phyloP scores from a whole-genome alignment of 176 grass and related monocot genomes.

The Canna indica region DNA sequence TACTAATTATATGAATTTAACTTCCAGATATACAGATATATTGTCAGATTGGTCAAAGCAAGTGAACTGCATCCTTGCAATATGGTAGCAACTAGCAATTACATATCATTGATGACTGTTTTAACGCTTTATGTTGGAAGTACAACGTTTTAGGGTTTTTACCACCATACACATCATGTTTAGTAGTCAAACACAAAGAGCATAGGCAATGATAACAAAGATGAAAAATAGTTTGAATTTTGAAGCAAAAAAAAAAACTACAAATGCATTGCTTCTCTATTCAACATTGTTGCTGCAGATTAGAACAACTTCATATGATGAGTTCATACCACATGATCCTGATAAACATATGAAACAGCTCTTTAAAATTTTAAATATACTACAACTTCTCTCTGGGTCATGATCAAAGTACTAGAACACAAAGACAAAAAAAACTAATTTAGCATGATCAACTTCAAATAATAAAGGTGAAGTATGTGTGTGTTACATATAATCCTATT shows the following conservation, averaged over 20 bases:
- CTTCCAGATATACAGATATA: too few species aligned
- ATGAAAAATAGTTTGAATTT: neutral
- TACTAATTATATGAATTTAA: neutral
- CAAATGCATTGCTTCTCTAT: neutral
- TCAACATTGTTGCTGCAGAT: neutral
- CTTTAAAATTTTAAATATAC: neutral
- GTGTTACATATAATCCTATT: neutral
- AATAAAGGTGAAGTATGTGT: neutral
- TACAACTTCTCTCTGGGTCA: neutral
- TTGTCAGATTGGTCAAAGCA: too few species aligned
- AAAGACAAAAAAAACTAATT: neutral
- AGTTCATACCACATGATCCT: neutral
- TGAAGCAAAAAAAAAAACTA: neutral
- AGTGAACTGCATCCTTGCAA: neutral
- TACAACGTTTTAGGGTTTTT: neutral
- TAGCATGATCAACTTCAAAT: neutral
- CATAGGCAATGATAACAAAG: neutral
- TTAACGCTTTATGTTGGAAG: neutral
- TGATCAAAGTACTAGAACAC: neutral
- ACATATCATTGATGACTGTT: neutral
- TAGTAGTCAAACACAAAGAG: neutral
- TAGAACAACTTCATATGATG: neutral
- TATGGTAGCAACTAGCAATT: neutral
- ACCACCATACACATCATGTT: neutral
- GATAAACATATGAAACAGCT: neutral